A percentile compares a stretch with the other conserved stretches of the same genome.
phyloP scores from a whole-genome alignment of 2,329 filamentous ascomycete species.

The Monilinia fructigena region DNA sequence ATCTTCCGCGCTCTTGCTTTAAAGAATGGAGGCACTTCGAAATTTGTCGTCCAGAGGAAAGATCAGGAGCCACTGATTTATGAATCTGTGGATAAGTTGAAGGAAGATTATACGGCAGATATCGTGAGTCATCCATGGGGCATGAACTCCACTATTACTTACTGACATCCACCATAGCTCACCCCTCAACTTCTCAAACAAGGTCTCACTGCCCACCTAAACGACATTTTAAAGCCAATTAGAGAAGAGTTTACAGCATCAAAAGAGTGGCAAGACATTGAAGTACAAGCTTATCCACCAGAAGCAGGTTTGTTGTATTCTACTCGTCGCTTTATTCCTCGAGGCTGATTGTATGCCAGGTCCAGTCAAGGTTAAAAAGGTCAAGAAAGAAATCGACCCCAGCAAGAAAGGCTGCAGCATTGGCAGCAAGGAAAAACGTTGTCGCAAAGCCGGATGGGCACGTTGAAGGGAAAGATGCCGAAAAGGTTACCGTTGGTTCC shows the following conservation, averaged over 20 bases:
- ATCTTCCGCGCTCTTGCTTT: constrained; percentile 72
- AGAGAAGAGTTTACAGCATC: constrained; percentile 68
- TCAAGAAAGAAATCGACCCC: constrained; percentile 58
- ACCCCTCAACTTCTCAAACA: constrained; percentile 86
- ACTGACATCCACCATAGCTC: constrained; percentile 49
- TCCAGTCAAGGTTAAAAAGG: constrained; percentile 66
- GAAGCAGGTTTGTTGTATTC: constrained; percentile 51
- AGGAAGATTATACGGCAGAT: constrained; percentile 20
- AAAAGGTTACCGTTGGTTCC: constrained; percentile 32
- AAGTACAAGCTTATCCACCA: constrained; percentile 78
- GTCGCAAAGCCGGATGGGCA: constrained; percentile 37
- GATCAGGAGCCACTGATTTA: constrained; percentile 22
- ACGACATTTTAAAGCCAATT: constrained; percentile 74
- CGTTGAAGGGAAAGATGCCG: constrained; percentile 33
- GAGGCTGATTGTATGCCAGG: constrained; percentile 1
- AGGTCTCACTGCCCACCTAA: constrained; percentile 73
- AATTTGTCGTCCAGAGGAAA: constrained; percentile 51
- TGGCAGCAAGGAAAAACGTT: constrained; percentile 32
- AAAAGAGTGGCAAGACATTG: constrained; percentile 76
- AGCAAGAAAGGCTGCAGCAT: constrained; percentile 37
- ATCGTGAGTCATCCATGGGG: constrained; percentile 1
- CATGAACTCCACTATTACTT: neutral
- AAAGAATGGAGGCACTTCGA: constrained; percentile 47
- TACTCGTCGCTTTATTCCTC: constrained; percentile 39
- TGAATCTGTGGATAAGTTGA: constrained; percentile 17